Evolutionary conservation across 2,329 filamentous ascomycete genomes (phyloP), one percentile per base, ranked within the genome.

Genomic region (Diaporthe ilicicola): DNA sequence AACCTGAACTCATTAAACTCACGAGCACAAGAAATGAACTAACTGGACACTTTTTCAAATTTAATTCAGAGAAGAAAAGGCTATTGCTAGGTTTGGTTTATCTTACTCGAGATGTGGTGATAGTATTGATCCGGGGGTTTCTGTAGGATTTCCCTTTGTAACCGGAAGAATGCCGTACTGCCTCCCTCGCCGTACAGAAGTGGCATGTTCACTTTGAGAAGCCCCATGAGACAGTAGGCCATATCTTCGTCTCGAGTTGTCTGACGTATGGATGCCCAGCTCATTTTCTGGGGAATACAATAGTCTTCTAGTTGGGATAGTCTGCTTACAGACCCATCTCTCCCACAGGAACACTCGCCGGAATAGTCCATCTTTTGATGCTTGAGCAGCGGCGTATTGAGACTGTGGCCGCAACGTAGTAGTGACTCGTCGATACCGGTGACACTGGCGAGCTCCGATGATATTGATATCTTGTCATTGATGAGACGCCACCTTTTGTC

Each of bases 401-500:
- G 29, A 10, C 15, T 54, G 8, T 54, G 51, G 4, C 51, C 51
- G 51, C 32, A 72, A 75, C 13, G 76, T 73, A 50, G 22, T 8
- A 54, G 34, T 19, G n/a, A 22, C 15, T 51, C 29, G 24, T 67
- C 50, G 17, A 59, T 68, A 5, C 39, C 19, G 7, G 65, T 68
- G 3, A 50, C 17, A 1, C 7, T 17, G 2, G 51, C 15, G 6
- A 54, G 51, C 27, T 34, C 27, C 1, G 29, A 54, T 54, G 51
- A 55, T 17, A 51, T n/a, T 3, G 32, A 42, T 34, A 54, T 10
- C 17, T 64, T 54, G 19, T 55, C 24, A 10, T 50, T 59, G 17
- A 70, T 53, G 29, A 13, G 56, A 8, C 5, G 44, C 75, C 73
- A 75, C 29, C 61, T 55, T 24, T n/a, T 39, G 56, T 55, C 61